Evolutionary conservation across 495 filamentous ascomycete genomes (phyloP).

Genomic region (Aspergillus mulundensis): DNA sequence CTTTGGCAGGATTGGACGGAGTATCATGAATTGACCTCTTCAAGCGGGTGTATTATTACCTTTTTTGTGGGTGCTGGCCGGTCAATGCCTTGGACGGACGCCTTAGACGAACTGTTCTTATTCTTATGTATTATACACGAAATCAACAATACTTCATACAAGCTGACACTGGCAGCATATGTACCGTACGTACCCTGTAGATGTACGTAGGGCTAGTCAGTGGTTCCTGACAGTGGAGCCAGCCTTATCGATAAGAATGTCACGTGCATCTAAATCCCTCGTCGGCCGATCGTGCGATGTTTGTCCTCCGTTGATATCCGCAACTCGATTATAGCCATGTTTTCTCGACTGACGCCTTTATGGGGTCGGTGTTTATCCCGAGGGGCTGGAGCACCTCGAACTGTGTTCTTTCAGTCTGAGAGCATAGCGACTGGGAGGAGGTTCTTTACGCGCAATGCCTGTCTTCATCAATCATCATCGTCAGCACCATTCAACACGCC

Average conservation of each 20-base stretch:
- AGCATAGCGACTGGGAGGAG: constrained; percentile 27
- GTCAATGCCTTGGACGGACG: background rate
- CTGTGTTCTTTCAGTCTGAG: constrained; percentile 14
- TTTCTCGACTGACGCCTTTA: constrained; percentile 27
- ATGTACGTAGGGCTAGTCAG: background rate
- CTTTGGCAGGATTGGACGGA: constrained; percentile 60
- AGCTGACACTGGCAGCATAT: too few relatives aligned
- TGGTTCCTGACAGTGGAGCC: background rate
- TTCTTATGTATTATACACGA: background rate
- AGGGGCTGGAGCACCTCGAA: constrained; percentile 15
- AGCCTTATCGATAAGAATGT: constrained; percentile 19
- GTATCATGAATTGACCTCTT: constrained; percentile 43
- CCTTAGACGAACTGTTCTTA: background rate
- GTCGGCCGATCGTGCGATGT: constrained; percentile 8
- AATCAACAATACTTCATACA: background rate
- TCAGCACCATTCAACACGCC: constrained; percentile 38
- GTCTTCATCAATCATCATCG: constrained; percentile 27
- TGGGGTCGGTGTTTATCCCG: constrained; percentile 22
- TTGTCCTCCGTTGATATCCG: constrained; percentile 12
- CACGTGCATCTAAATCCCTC: constrained; percentile 22
- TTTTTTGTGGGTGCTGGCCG: constrained; percentile 2
- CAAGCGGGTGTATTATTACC: constrained; percentile 1
- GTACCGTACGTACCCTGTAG: background rate
- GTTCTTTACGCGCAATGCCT: constrained; percentile 37
- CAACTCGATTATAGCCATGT: constrained; percentile 27